Base-by-base conservation (phyloP, 169 alveolate species). In the Cryptosporidium viatorum region DNA sequence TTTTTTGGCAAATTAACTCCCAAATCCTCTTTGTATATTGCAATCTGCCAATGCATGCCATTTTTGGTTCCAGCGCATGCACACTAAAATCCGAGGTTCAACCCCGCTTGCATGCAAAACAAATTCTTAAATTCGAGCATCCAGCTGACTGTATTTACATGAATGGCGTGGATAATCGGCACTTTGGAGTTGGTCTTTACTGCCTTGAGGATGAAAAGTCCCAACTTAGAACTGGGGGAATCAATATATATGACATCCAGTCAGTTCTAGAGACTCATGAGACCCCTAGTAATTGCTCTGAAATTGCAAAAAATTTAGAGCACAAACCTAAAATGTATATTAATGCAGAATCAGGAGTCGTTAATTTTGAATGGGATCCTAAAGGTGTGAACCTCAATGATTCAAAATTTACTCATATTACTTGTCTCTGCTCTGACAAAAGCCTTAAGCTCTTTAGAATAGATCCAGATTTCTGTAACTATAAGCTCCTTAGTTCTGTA, bases 121-220 rank as follows among this genome's bases (percentile, higher is more conserved):
- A 60, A 12, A 43, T 29, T 10, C 43, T 80, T 9, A 29, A 65
- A 48, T 62, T 69, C 68, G 59, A 62, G 62, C 65, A 80, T 62
- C 89, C 89, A 12, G 41, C 75, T 14, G 89, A 80, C 51, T 80
- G 89, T 33, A 39, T 80, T 8, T 59, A 59, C 62, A 16, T 80
- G 21, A 80, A 43, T 60, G 62, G 35, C 62, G 29, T 41, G n/a
- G 67, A 80, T 21, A 41, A 67, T 0, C 55, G 55, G 23, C 51
- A 73, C 29, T 51, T 80, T 29, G 89, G 80, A 16, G 89, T 60
- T 39, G 89, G 89, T 0, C 62, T 80, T n/a, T 80, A 80, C 26
- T 29, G 52, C 18, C 51, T 80, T 23, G 71, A 73, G 31, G 80
- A 80, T 39, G 80, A 29, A 65, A 16, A 21, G n/a, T 45, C 73